phyloP scores from a whole-genome alignment of 1,284 basidiomycete genomes.

The Puccinia novopanici region DNA sequence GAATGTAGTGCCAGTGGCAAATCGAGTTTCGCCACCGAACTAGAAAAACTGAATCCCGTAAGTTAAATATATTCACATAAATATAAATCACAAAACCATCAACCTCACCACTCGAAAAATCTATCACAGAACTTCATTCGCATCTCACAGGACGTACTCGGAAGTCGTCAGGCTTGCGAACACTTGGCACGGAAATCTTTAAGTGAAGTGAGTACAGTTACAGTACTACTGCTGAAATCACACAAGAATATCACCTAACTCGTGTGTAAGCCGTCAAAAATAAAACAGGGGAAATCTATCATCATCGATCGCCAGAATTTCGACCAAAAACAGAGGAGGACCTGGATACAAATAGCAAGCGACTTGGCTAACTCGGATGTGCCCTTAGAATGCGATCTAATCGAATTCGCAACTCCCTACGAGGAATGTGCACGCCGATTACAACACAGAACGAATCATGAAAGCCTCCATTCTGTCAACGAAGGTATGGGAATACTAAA shows the following conservation, averaged over 20 bases:
- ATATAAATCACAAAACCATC: too few species aligned
- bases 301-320: slow-evolving; percentile 41
- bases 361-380: neutral
- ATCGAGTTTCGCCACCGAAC: slow-evolving; percentile 2
- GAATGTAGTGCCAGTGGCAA: slow-evolving; percentile 23
- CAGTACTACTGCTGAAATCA: too few species aligned
- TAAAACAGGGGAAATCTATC: slow-evolving; percentile 27
- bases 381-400: slow-evolving; percentile 1
- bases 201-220: neutral
- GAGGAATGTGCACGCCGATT: slow-evolving; percentile 6
- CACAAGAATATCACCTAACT: too few species aligned
- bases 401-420: slow-evolving; percentile 16
- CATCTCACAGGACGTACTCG: slow-evolving; percentile 31
- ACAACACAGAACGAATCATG: neutral
- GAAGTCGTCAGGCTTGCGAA: slow-evolving; percentile 25
- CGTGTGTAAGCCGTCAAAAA: too few species aligned
- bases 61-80: too few species aligned
- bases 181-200: neutral
- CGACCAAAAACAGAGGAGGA: neutral
- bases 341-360: slow-evolving; percentile 2
- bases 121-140: slow-evolving; percentile 11
- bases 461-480: neutral
- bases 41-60: neutral
- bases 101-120: neutral
- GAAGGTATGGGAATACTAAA: slow-evolving; percentile 18